These are phyloP conservation scores for Hortaea werneckii DNA, from an alignment of 2,329 filamentous ascomycete genomes.

Conservation along the genomic window DNA sequence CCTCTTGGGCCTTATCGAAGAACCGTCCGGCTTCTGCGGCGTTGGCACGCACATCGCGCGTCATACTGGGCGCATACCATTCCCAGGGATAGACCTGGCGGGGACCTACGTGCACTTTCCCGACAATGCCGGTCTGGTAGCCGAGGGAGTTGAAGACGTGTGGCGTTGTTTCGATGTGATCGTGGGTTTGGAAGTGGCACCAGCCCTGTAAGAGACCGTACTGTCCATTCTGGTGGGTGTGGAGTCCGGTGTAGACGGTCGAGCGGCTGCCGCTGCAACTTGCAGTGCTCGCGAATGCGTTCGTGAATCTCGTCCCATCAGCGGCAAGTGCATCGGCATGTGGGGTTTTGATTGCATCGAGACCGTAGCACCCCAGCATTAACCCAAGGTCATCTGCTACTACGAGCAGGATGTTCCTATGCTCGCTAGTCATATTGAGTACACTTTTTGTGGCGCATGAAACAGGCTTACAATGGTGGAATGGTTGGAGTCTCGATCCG, in stretches of 20 bases:
- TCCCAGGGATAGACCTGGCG: conserved; percentile 34
- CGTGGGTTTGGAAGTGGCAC: conserved; percentile 37
- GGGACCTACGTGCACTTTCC: conserved; percentile 41
- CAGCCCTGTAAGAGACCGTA: conserved; percentile 33
- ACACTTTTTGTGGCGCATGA: too few relatives aligned
- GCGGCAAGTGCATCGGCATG: conserved; percentile 33
- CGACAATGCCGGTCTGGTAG: conserved; percentile 39
- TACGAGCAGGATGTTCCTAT: conserved; percentile 27
- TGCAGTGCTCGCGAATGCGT: conserved; percentile 37
- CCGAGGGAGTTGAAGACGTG: conserved; percentile 29
- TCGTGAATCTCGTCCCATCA: conserved; percentile 28
- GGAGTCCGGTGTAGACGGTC: conserved; percentile 40
- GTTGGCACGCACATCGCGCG: conserved; percentile 33
- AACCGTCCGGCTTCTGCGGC: conserved; percentile 31
- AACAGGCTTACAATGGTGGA: too few relatives aligned
- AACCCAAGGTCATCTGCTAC: conserved; percentile 36
- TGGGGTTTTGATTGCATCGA: conserved; percentile 25
- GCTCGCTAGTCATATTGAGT: background rate
- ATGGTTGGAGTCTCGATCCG: too few relatives aligned
- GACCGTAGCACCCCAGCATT: conserved; percentile 29
- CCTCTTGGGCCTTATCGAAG: conserved; percentile 25
- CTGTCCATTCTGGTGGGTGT: conserved; percentile 40
- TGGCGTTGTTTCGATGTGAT: conserved; percentile 35
- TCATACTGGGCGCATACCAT: conserved; percentile 31
- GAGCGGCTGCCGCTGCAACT: conserved; percentile 41